Evolutionary conservation across 495 filamentous ascomycete genomes (phyloP), one percentile per base, ranked within the genome.

Genomic region (Delitschia confertaspora): DNA sequence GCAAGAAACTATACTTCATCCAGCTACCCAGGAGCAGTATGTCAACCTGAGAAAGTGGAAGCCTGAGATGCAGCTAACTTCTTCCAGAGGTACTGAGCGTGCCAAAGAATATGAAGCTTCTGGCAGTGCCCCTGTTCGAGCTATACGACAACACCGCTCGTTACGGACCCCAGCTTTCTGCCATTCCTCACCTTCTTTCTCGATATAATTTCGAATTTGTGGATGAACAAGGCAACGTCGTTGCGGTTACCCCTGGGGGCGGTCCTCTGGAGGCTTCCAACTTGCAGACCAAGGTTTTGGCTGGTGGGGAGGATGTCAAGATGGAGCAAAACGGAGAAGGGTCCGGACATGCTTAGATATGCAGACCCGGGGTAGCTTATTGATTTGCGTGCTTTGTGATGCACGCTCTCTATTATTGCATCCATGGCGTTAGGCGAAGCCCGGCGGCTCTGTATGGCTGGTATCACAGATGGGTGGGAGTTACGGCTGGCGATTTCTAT

Each of bases 71-170:
- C n/a, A 20, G 33, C 47, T 57, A 38, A 38, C 39, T 25, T 13
- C 11, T 3, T 33, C 38, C 55, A 94, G 88, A 95, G 70, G 83
- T 96, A n/a, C 76, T 98, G 32, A 86, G 80, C 55, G 93, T 96
- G 13, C 91, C 91, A 1, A 98, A 98, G 73, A 98, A 98, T 68
- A 96, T 98, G 91, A 98, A 98, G 62, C 75, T 98, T 5, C 78
- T 98, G 18, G 91, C 91, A 8, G 91, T 98, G 2, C 91, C 91
- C 3, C 71, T 98, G 0, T 98, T 95, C 64, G 91, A 98, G 66
- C 74, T 98, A 14, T 98, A 95, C 67, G 91, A 96, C 58, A 98
- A 98, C 66, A 94, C 85, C 1, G 82, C 80, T 2, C 70, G 91
- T 46, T 98, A 98, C 59, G 91, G 91, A 0, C 91, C 91, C 3